Conservation (phyloP, 352 stramenopile species). For the Pythium insidiosum region DNA sequence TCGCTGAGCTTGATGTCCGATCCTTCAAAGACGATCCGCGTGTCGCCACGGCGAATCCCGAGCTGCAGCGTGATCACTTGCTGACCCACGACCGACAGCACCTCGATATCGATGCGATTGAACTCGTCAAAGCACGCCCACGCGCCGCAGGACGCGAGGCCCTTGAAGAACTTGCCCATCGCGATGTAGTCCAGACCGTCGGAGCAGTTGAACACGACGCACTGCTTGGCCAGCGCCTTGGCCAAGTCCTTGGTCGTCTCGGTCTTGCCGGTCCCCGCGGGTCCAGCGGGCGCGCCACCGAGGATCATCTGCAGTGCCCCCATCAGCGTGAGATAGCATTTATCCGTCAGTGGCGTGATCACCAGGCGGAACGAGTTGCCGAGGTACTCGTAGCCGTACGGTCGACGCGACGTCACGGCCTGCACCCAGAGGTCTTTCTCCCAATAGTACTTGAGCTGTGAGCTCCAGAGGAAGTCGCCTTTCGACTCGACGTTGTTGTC, state of each 20-base stretch:
- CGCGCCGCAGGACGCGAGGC: conserved; percentile 88
- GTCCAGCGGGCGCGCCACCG: conserved; percentile 88
- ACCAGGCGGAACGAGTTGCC: conserved; percentile 94
- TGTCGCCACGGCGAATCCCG: conserved; percentile 71
- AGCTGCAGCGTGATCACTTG: conserved; percentile 91
- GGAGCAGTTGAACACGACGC: conserved; percentile 93
- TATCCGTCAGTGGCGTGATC: conserved; percentile 95
- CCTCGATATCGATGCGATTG: conserved; percentile 87
- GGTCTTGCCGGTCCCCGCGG: conserved; percentile 92
- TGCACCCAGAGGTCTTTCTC: conserved; percentile 85
- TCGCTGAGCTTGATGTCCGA: conserved; percentile 93
- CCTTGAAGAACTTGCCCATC: conserved; percentile 95
- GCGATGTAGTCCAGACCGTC: conserved; percentile 92
- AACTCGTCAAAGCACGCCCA: conserved; percentile 91
- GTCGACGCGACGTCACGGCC: conserved; percentile 84
- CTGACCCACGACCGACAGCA: conserved; percentile 82
- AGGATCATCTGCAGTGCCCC: conserved; percentile 94
- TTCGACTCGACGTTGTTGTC: conserved; percentile 85
- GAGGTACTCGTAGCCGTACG: conserved; percentile 96
- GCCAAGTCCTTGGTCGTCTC: conserved; percentile 94
- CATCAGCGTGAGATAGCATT: conserved; percentile 96
- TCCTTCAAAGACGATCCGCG: conserved; percentile 91
- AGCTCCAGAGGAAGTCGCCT: conserved; percentile 84
- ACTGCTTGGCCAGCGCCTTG: conserved; percentile 93
- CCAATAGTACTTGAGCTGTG: conserved; percentile 92